These are phyloP conservation scores for Trypanosoma boissoni DNA, from an alignment of 208 protist genomes.

Conservation along the genomic window DNA sequence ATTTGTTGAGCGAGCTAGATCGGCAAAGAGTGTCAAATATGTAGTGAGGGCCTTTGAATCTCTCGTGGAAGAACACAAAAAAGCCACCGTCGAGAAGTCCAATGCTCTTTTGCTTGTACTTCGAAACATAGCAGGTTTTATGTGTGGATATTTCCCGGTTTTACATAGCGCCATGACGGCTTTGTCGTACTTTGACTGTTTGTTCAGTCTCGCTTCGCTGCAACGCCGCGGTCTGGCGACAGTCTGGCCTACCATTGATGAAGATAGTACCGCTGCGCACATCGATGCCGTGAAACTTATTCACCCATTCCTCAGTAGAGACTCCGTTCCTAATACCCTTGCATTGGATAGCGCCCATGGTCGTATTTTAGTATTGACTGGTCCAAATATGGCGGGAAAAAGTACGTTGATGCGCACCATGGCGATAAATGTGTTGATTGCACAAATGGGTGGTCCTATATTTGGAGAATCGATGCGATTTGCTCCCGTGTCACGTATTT, in stretches of 20 bases:
- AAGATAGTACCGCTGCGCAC: constrained; percentile 6
- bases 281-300: constrained; percentile 27
- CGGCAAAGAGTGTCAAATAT: constrained; percentile 71
- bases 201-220: constrained; percentile 58
- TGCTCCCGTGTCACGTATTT: constrained; percentile 94
- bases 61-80: constrained; percentile 55
- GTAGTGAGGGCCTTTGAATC: constrained; percentile 37
- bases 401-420: constrained; percentile 96
- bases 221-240: constrained; percentile 23
- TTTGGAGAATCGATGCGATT: constrained; percentile 63
- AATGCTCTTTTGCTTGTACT: constrained; percentile 66
- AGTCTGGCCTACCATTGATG: constrained; percentile 14
- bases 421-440: constrained; percentile 92
- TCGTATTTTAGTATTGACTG: constrained; percentile 92
- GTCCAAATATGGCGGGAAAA: constrained; percentile 99
- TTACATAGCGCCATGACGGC: constrained; percentile 57
- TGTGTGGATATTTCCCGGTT: constrained; percentile 63
- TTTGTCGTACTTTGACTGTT: constrained; percentile 81
- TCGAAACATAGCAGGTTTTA: constrained; percentile 48
- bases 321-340: constrained; percentile 72
- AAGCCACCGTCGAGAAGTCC: constrained; percentile 49
- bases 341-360: constrained; percentile 31
- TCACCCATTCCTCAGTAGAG: constrained; percentile 36
- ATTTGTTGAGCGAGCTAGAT: constrained; percentile 68
- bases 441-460: constrained; percentile 97